These are phyloP conservation scores for Cicer bijugum DNA, from an alignment of 306 rosid species.

Conservation along the genomic window DNA sequence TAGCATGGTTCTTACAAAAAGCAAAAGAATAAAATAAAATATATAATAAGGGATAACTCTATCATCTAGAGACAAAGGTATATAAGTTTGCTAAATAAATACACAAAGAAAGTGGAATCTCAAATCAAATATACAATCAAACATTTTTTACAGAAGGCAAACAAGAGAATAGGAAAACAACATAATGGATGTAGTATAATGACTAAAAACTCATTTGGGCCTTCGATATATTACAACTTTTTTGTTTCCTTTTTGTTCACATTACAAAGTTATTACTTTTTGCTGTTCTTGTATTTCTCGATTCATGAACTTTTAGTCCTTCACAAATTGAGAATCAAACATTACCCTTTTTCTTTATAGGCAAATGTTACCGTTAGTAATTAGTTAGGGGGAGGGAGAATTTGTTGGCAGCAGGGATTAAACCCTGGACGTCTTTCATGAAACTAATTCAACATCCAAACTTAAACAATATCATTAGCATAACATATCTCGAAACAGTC, in stretches of 20 bases:
- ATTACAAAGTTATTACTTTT: neutral
- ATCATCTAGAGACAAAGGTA: conserved; percentile 19
- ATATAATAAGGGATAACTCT: conserved; percentile 43
- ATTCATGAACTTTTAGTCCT: too few relatives aligned
- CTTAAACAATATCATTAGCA: neutral
- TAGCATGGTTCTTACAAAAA: conserved; percentile 77
- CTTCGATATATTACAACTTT: neutral
- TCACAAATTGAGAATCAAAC: too few relatives aligned
- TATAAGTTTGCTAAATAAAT: conserved; percentile 9
- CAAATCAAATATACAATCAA: neutral
- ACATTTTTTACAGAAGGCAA: neutral
- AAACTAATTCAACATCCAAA: too few relatives aligned
- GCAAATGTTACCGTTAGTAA: too few relatives aligned
- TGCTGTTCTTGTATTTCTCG: neutral
- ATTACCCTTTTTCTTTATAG: too few relatives aligned
- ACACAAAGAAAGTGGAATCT: conserved; percentile 3
- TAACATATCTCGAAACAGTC: neutral
- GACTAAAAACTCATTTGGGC: neutral
- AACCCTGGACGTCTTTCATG: too few relatives aligned
- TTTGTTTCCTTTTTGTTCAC: neutral
- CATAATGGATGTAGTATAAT: too few relatives aligned
- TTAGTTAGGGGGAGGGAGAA: too few relatives aligned
- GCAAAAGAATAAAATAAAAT: conserved; percentile 41
- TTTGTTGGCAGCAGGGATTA: too few relatives aligned
- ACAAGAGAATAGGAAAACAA: conserved; percentile 2